Conservation (phyloP, 2,329 filamentous ascomycete genomes). For the Cytospora paraplurivora region DNA sequence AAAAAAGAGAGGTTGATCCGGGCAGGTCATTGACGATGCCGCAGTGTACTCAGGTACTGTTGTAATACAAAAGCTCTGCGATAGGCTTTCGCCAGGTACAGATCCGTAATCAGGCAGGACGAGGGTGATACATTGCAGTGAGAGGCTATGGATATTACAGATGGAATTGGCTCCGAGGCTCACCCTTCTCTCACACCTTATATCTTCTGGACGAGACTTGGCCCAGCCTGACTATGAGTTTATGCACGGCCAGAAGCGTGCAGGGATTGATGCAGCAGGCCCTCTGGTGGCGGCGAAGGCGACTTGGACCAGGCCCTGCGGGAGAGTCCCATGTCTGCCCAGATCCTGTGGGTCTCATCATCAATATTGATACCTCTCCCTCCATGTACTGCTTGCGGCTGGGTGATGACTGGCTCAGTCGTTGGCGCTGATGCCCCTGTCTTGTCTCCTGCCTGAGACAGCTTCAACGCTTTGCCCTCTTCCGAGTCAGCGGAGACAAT, state of each 20-base stretch:
- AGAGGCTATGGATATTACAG: no score
- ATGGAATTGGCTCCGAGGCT: no score
- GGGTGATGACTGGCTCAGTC: not conserved
- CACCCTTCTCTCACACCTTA: not conserved
- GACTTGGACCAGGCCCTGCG: constrained; percentile 22
- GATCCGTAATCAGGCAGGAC: no score
- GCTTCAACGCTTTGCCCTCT: constrained; percentile 12
- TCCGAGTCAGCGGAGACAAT: constrained; percentile 23
- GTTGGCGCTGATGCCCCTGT: not conserved
- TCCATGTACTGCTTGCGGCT: not conserved
- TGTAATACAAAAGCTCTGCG: no score
- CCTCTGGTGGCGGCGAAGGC: constrained; percentile 9
- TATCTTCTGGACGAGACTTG: not conserved
- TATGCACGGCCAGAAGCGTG: not conserved
- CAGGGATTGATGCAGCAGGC: not conserved
- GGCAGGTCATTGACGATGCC: no score
- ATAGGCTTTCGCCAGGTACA: no score
- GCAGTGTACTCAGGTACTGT: no score
- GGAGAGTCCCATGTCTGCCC: constrained; percentile 25
- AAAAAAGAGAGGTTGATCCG: no score
- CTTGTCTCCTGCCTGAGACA: not conserved
- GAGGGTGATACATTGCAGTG: no score
- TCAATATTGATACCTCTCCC: not conserved
- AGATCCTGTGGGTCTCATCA: constrained; percentile 17
- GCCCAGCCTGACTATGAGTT: not conserved